These are phyloP conservation scores for Rhodamnia argentea DNA, from an alignment of 345 rosid genomes.

Conservation along the genomic window DNA sequence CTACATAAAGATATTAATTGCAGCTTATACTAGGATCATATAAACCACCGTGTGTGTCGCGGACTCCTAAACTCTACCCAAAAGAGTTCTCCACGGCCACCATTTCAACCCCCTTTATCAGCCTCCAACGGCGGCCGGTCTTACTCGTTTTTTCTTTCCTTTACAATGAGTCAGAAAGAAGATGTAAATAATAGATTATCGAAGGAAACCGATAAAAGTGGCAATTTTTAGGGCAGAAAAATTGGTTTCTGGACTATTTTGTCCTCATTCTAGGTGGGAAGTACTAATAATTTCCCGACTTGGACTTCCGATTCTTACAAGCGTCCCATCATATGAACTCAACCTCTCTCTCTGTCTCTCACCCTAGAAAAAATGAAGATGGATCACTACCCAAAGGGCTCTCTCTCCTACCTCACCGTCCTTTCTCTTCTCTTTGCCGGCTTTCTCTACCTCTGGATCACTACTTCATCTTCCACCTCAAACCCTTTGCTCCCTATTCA, in stretches of 20 bases:
- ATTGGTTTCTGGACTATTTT: background rate
- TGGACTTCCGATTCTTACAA: background rate
- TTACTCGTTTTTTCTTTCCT: background rate
- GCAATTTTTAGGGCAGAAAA: background rate
- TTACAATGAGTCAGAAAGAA: background rate
- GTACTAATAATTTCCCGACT: background rate
- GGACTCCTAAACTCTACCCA: background rate
- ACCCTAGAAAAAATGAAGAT: background rate
- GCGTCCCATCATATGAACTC: background rate
- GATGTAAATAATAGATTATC: background rate
- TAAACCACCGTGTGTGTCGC: background rate
- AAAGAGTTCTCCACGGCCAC: background rate
- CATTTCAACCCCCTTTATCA: background rate
- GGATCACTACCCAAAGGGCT: background rate
- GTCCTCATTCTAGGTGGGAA: background rate
- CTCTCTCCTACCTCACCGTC: background rate
- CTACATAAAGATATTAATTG: too few relatives aligned
- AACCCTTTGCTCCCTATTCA: background rate
- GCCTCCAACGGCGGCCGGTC: background rate
- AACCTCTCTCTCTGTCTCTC: background rate
- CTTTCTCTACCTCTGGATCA: conserved; percentile 16
- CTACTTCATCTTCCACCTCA: background rate
- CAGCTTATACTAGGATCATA: too few relatives aligned
- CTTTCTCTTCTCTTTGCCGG: conserved; percentile 23
- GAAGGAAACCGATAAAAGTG: background rate